These are phyloP conservation scores for Rosa persica DNA, from an alignment of 306 rosid genomes.

Conservation along the genomic window DNA sequence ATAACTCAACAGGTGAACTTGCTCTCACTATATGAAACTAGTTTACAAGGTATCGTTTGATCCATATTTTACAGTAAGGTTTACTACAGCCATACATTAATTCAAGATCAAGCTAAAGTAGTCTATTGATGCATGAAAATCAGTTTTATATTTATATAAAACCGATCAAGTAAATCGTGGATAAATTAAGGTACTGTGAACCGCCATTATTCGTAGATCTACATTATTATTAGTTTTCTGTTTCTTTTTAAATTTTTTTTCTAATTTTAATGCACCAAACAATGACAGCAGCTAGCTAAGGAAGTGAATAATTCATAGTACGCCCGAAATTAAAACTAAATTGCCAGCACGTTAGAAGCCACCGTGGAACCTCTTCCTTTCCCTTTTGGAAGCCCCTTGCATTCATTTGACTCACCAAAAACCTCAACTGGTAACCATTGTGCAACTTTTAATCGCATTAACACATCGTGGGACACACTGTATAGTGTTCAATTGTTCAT, in stretches of 20 bases:
- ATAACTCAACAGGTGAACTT: too few species aligned
- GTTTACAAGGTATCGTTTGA: too few species aligned
- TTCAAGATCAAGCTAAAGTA: too few species aligned
- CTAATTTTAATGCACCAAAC: background rate
- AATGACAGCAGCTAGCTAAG: constrained; percentile 2
- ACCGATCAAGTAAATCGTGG: too few species aligned
- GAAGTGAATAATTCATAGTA: background rate
- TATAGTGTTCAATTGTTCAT: background rate
- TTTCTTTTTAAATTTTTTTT: background rate
- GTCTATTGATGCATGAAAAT: too few species aligned
- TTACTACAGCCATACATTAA: too few species aligned
- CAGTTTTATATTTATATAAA: too few species aligned
- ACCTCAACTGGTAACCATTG: background rate
- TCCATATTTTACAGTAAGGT: too few species aligned
- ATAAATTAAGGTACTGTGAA: background rate
- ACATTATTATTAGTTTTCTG: background rate
- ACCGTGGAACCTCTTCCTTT: background rate
- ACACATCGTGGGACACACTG: constrained; percentile 22
- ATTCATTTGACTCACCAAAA: background rate
- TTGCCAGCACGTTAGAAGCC: constrained; percentile 18
- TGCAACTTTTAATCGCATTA: constrained; percentile 14
- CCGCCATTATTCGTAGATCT: background rate
- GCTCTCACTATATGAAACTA: too few species aligned
- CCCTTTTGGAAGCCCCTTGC: background rate
- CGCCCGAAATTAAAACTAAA: background rate